Evolutionary conservation across 768 basidiomycete species (phyloP).

Genomic region (Ramaria sp.): DNA sequence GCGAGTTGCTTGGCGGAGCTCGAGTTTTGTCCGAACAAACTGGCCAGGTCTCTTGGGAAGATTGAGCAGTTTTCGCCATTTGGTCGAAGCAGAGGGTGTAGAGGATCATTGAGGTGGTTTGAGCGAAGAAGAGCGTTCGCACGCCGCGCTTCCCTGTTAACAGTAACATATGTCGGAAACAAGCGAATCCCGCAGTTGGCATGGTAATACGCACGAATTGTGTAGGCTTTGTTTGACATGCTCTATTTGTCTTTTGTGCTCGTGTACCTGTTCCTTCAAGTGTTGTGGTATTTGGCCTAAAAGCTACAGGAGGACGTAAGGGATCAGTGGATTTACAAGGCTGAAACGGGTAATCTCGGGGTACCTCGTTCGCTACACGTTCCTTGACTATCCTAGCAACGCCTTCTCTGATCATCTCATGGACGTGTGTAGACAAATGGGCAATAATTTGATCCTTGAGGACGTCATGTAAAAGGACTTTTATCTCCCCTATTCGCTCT

Average conservation of each 20-base stretch:
- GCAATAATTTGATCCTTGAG: conserved; percentile 34
- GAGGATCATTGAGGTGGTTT: conserved; percentile 28
- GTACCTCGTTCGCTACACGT: conserved; percentile 34
- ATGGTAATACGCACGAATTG: conserved; percentile 33
- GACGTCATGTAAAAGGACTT: conserved; percentile 24
- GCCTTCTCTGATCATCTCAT: conserved; percentile 23
- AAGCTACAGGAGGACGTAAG: conserved; percentile 23
- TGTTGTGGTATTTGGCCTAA: conserved; percentile 30
- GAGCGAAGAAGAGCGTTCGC: conserved; percentile 28
- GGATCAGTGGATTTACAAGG: not conserved
- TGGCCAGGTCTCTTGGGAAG: conserved; percentile 38
- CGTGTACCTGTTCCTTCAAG: conserved; percentile 28
- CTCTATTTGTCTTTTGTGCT: conserved; percentile 32
- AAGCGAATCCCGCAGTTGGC: conserved; percentile 1
- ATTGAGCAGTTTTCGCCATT: conserved; percentile 30
- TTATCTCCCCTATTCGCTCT: conserved; percentile 26
- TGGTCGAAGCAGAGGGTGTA: conserved; percentile 42
- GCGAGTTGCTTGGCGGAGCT: conserved; percentile 31
- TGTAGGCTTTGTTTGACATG: conserved; percentile 33
- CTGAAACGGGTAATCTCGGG: conserved; percentile 4
- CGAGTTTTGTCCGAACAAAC: conserved; percentile 33
- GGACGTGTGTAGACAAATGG: conserved; percentile 27
- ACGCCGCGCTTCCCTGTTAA: conserved; percentile 35
- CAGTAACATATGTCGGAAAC: not conserved
- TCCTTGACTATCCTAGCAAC: conserved; percentile 29